Base-by-base conservation (phyloP, 441 rosid species). In the Viola pubescens region DNA sequence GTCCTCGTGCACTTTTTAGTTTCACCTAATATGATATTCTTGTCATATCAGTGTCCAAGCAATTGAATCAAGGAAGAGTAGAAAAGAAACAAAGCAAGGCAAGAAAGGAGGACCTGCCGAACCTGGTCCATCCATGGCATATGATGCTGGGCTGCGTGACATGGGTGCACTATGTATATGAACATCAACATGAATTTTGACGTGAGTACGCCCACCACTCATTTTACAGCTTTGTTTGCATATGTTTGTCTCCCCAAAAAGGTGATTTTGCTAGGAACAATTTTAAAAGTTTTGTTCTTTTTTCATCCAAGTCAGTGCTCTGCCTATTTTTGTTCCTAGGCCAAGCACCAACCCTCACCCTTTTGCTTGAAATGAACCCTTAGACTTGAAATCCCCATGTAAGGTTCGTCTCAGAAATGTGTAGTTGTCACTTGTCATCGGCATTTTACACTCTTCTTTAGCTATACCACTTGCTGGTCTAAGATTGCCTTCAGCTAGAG, bases 101-200 rank as follows among this genome's bases (percentile, higher is more conserved):
- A 79, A 72, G 68, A 86, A 76, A 72, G 82, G 92, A 61, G 79
- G 70, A 65, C 48, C 58, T 49, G 56, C 71, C 43, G 64, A 64
- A 63, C 61, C 80, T 46, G 52, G 60, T 41, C 64, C 74, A 53
- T 63, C 78, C 1, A 12, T 62, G 58, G 86, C 71, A 73, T 68
- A 70, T 47, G 91, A 79, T 64, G 72, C 74, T 59, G 81, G 72
- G 62, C 79, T 78, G 40, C 85, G 77, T 54, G 91, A 92, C 71
- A 70, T 92, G 73, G 98, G 95, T 67, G 92, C 98, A 37, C 95
- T 92, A 61, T 92, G 95, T 69, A 85, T 89, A 74, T 92, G 73
- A 79, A 81, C 85, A 74, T 89, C 73, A 79, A 56, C 60, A 45
- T 47, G 12, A n/a, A 54, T 38, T 51, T 63, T 26, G n/a, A 55